These are phyloP conservation scores for Cardamine resedifolia DNA, from an alignment of 345 rosid genomes.

Conservation along the genomic window DNA sequence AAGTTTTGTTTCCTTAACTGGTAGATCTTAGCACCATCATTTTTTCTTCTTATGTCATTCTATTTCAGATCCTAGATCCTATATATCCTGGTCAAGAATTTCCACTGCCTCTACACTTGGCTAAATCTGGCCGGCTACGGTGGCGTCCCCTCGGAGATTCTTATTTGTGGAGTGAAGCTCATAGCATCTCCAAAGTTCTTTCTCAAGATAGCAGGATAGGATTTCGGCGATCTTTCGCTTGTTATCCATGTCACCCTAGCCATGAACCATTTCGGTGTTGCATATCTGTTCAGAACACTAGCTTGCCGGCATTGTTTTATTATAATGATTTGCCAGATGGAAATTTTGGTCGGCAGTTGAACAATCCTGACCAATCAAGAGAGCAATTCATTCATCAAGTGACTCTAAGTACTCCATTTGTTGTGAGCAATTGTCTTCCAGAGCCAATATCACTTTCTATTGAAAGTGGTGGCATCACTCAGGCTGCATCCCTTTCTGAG, in stretches of 20 bases:
- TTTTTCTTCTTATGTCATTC: conserved; percentile 14
- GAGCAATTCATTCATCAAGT: conserved; percentile 60
- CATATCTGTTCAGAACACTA: conserved; percentile 59
- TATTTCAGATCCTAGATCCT: conserved; percentile 80
- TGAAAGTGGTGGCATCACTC: conserved; percentile 72
- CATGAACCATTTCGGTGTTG: conserved; percentile 89
- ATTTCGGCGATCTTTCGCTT: conserved; percentile 78
- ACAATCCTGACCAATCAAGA: conserved; percentile 45
- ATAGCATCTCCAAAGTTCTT: conserved; percentile 69
- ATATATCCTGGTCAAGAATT: conserved; percentile 84
- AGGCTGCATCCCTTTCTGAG: conserved; percentile 68
- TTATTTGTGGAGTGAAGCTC: conserved; percentile 92
- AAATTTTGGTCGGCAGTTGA: conserved; percentile 36
- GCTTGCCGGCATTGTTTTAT: conserved; percentile 52
- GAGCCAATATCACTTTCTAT: conserved; percentile 60
- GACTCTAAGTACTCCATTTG: conserved; percentile 73
- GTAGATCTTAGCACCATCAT: background rate
- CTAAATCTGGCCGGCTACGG: conserved; percentile 85
- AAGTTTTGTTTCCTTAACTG: background rate
- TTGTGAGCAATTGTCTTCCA: conserved; percentile 76
- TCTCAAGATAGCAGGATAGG: conserved; percentile 77
- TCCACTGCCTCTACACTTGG: conserved; percentile 89
- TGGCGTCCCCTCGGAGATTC: conserved; percentile 88
- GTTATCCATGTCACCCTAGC: conserved; percentile 91
- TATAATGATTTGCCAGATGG: conserved; percentile 37